Evolutionary conservation across 2,329 filamentous ascomycete genomes (phyloP).

Genomic region (Colletotrichum euphorbiae): DNA sequence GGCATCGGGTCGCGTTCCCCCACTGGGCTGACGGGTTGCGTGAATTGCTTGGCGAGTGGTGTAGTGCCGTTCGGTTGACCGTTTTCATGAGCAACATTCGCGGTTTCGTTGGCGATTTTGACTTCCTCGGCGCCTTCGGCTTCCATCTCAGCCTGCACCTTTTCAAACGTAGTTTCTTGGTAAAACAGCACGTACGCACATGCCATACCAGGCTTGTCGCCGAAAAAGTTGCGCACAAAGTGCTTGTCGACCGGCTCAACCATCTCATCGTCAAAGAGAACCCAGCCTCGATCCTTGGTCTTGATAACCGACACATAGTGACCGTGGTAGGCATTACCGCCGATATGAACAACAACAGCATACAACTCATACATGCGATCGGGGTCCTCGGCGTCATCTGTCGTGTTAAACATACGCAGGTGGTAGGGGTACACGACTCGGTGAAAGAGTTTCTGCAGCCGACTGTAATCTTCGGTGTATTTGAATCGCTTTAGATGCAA

Average conservation of each 20-base stretch:
- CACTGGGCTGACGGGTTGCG: slow-evolving; percentile 59
- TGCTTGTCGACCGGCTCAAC: slow-evolving; percentile 97
- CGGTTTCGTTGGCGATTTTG: slow-evolving; percentile 66
- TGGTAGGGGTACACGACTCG: slow-evolving; percentile 97
- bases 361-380: slow-evolving; percentile 97
- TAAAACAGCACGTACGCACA: slow-evolving; percentile 98
- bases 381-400: slow-evolving; percentile 92
- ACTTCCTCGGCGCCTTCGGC: slow-evolving; percentile 78
- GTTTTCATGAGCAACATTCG: slow-evolving; percentile 64
- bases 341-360: slow-evolving; percentile 96
- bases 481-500: slow-evolving; percentile 97
- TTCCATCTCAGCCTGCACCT: slow-evolving; percentile 81
- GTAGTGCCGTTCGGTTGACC: slow-evolving; percentile 53
- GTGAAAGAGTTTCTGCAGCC: slow-evolving; percentile 96
- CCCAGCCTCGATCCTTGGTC: slow-evolving; percentile 93
- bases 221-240: slow-evolving; percentile 97
- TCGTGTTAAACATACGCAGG: slow-evolving; percentile 96
- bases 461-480: slow-evolving; percentile 94
- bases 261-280: slow-evolving; percentile 98
- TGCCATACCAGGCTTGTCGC: slow-evolving; percentile 88
- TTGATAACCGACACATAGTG: slow-evolving; percentile 99
- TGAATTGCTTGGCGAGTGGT: slow-evolving; percentile 62
- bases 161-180: slow-evolving; percentile 84
- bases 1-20: slow-evolving; percentile 65
- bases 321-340: slow-evolving; percentile 94